A percentile compares a stretch with the other conserved stretches of the same genome.
Evolutionary conservation across 768 basidiomycete genomes (phyloP).

Genomic region (Neoboletus subvelutipes): DNA sequence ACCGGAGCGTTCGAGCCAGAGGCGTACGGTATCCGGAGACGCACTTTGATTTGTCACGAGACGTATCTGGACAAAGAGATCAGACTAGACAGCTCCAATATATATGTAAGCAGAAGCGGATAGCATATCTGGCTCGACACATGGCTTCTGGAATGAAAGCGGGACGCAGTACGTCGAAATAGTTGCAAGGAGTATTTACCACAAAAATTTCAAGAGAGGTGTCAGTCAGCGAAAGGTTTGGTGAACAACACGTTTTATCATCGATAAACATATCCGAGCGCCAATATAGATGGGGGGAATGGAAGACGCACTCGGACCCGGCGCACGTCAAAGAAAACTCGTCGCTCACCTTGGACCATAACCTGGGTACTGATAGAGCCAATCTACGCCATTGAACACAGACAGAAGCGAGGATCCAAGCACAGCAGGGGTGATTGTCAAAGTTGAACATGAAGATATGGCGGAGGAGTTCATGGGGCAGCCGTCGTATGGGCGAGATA

Average conservation of each 20-base stretch:
- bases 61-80: constrained; percentile 52
- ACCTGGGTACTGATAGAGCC: constrained; percentile 59
- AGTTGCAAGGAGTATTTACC: constrained; percentile 3
- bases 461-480: constrained; percentile 72
- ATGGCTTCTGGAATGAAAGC: not conserved
- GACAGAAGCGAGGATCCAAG: constrained; percentile 74
- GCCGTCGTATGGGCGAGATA: constrained; percentile 66
- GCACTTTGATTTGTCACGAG: constrained; percentile 67
- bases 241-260: constrained; percentile 14
- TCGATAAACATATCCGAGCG: constrained; percentile 17
- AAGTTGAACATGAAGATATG: constrained; percentile 71
- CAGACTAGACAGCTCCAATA: not conserved
- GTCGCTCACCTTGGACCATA: constrained; percentile 75
- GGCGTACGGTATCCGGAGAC: constrained; percentile 74
- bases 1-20: constrained; percentile 83
- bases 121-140: not conserved
- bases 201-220: not conserved
- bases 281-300: constrained; percentile 12
- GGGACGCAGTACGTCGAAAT: not conserved
- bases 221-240: not conserved
- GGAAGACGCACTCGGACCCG: constrained; percentile 1
- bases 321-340: not conserved
- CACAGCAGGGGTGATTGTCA: constrained; percentile 67
- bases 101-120: not conserved
- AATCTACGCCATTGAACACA: constrained; percentile 66